A percentile compares a stretch with the other conserved stretches of the same genome.
Conservation (phyloP, 768 basidiomycete species). For the Sarcomyxa edulis region DNA sequence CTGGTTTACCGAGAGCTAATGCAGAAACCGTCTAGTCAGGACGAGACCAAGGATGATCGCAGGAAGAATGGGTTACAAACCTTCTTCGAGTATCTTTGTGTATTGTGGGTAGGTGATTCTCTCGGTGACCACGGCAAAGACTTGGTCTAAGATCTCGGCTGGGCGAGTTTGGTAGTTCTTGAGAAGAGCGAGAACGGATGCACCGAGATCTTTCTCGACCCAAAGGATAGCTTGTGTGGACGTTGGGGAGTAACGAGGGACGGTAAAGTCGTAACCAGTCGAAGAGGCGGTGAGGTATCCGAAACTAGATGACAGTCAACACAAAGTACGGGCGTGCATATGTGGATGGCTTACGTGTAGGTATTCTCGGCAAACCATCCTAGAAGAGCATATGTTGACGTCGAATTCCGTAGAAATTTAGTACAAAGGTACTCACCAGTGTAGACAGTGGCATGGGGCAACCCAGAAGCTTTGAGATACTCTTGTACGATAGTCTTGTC, state of each 20-base stretch:
- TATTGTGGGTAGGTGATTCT: constrained; percentile 12
- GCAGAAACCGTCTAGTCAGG: too few species aligned
- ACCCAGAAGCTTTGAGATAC: constrained; percentile 8
- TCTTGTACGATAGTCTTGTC: constrained; percentile 12
- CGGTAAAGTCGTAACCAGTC: too few species aligned
- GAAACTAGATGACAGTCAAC: too few species aligned
- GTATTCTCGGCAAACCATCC: constrained; percentile 12
- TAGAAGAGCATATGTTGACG: constrained; percentile 3
- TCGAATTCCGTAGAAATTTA: background rate
- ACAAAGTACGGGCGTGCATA: too few species aligned
- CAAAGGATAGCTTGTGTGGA: too few species aligned
- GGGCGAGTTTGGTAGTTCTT: constrained; percentile 8
- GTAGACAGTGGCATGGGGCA: constrained; percentile 8
- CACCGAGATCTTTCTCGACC: constrained; percentile 10
- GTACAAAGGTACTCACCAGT: background rate
- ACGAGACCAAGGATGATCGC: background rate
- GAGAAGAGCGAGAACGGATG: constrained; percentile 9
- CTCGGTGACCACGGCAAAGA: constrained; percentile 10
- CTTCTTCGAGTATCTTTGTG: constrained; percentile 10
- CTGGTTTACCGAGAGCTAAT: constrained; percentile 11
- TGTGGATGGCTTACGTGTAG: constrained; percentile 12
- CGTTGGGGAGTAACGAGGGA: too few species aligned
- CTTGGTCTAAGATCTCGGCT: constrained; percentile 6
- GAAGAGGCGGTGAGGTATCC: constrained; percentile 6
- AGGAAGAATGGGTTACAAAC: constrained; percentile 11